These are phyloP conservation scores for Fraxinus latifolia DNA, from an alignment of 305 asterid genomes.

Conservation along the genomic window DNA sequence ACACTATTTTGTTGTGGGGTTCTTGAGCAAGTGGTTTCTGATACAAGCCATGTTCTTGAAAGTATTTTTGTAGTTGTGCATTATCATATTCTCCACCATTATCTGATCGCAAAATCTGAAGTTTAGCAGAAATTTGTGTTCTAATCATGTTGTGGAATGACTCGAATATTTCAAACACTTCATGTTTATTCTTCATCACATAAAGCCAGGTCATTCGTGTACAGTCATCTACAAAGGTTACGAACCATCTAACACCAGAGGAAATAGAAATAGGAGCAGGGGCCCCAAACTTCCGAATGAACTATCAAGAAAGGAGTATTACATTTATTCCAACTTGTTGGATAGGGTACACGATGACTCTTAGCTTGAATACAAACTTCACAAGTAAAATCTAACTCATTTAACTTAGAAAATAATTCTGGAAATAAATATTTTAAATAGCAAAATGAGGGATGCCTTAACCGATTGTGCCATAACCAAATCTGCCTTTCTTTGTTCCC, in stretches of 20 bases:
- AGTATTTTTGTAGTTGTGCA: neutral
- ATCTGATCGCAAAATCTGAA: neutral
- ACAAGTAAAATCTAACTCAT: neutral
- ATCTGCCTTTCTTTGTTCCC: neutral
- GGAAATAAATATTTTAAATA: neutral
- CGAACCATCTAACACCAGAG: too few relatives aligned
- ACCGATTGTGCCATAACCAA: neutral
- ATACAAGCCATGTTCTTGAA: neutral
- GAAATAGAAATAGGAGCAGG: too few relatives aligned
- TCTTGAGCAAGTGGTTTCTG: neutral
- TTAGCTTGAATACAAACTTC: too few relatives aligned
- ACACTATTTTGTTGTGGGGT: neutral
- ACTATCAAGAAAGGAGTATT: too few relatives aligned
- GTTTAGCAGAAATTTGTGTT: neutral
- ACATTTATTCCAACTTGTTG: too few relatives aligned
- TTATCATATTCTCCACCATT: constrained; percentile 12
- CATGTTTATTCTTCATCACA: neutral
- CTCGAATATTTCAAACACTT: neutral
- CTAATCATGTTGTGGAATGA: neutral
- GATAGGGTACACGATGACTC: too few relatives aligned
- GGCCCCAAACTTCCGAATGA: too few relatives aligned
- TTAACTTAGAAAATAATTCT: neutral
- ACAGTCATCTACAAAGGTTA: too few relatives aligned
- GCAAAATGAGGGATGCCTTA: neutral
- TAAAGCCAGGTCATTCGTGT: too few relatives aligned